Percentiles rank a stretch among this genome's conserved stretches.
These are phyloP conservation scores for Neurospora tetraspora DNA, from an alignment of 495 filamentous ascomycete genomes.

Conservation along the genomic window DNA sequence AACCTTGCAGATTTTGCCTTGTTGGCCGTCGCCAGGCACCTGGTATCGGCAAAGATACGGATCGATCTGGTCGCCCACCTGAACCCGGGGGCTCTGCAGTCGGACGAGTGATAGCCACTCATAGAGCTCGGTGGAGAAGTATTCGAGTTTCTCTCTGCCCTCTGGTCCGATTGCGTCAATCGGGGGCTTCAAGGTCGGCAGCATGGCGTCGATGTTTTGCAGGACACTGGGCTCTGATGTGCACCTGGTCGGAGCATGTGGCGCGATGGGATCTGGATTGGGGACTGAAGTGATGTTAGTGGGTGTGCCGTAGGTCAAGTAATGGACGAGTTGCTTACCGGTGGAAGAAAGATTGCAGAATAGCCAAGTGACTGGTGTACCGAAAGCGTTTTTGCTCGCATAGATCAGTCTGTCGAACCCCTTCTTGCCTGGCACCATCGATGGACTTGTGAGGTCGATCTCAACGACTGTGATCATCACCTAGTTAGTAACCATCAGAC, in stretches of 20 bases:
- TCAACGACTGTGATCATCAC: constrained; percentile 53
- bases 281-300: constrained; percentile 24
- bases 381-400: constrained; percentile 76
- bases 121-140: constrained; percentile 53
- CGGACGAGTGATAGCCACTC: constrained; percentile 79
- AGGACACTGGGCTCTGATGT: constrained; percentile 22
- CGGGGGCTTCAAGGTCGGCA: constrained; percentile 42
- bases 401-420: constrained; percentile 78
- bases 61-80: constrained; percentile 59
- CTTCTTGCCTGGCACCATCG: constrained; percentile 86
- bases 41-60: constrained; percentile 73
- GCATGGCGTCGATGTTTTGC: constrained; percentile 25
- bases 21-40: constrained; percentile 40
- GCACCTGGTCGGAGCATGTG: constrained; percentile 43
- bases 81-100: constrained; percentile 63
- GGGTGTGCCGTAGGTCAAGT: neutral
- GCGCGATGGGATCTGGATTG: constrained; percentile 39
- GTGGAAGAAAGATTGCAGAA: constrained; percentile 54
- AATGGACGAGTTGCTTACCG: constrained; percentile 16
- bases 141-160: constrained; percentile 40
- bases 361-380: constrained; percentile 64
- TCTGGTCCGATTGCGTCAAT: constrained; percentile 24
- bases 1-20: constrained; percentile 34
- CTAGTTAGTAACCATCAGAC: neutral
- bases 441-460: constrained; percentile 65